Base-by-base conservation (phyloP, 2,329 filamentous ascomycete genomes). In the Phoma sp. region DNA sequence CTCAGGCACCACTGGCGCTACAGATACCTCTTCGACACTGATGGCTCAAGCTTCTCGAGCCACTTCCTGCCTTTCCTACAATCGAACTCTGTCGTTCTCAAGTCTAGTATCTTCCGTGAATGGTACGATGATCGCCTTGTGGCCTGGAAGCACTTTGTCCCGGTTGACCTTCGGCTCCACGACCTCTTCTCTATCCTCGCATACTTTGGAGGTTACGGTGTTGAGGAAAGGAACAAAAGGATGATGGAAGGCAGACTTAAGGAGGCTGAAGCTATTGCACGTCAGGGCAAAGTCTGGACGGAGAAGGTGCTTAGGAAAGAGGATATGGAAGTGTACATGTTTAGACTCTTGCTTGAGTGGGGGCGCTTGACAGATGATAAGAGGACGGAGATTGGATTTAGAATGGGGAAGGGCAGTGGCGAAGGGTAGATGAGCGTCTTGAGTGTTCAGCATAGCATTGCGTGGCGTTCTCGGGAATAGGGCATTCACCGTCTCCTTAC, bases 311-410 rank as follows among this genome's bases (percentile, higher is more conserved):
- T 75, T 29, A 54, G 73, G 42, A 74, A 71, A 34, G 69, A 73
- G 38, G 91, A 95, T 66, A 90, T 89, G 84, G 88, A 92, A 72
- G 83, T 92, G 9, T 95, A 95, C 67, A 80, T 93, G 65, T 95
- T 93, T 68, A 78, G 91, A 39, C 71, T 95, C 55, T 74, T 95
- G 63, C 75, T 95, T 17, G 91, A 95, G 77, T 95, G 90, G 71
- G 74, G 70, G 0, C 45, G 73, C 25, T 47, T 76, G 46, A 75
- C 71, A 9, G 71, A 75, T 42, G 73, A 75, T 43, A 57, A 56
- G 34, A 65, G 73, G 51, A 71, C 64, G 4, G 64, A 72, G 38
- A 51, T 74, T n/a, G 72, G 73, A 9, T 74, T 69, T 38, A 58
- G 68, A 2, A 56, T 68, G 54, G 62, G 58, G 1, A 65, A 62